Conservation (phyloP, 1,139 yeast species). For the Pichia sorboxylosa region DNA sequence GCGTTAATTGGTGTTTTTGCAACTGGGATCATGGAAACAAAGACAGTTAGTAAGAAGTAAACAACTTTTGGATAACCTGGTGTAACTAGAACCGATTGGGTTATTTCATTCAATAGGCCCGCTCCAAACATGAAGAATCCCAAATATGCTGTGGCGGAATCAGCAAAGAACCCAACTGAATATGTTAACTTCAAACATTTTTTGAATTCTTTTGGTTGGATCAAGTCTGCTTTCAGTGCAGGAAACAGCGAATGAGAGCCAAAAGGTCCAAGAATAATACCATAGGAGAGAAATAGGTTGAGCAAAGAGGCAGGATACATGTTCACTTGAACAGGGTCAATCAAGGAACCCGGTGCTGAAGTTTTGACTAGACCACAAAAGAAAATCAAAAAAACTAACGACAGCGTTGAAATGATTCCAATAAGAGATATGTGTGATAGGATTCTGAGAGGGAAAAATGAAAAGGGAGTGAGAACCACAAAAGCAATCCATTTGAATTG, state of each 20-base stretch:
- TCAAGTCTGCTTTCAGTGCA: slow-evolving; percentile 45
- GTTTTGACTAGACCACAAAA: slow-evolving; percentile 34
- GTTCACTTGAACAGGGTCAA: slow-evolving; percentile 30
- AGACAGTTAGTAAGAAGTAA: slow-evolving; percentile 36
- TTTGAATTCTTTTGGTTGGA: slow-evolving; percentile 33
- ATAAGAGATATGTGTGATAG: slow-evolving; percentile 37
- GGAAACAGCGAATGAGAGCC: slow-evolving; percentile 57
- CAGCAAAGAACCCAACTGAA: slow-evolving; percentile 38
- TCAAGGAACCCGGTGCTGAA: slow-evolving; percentile 37
- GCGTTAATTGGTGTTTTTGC: slow-evolving; percentile 53
- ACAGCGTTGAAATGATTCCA: slow-evolving; percentile 38
- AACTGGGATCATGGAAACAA: slow-evolving; percentile 43
- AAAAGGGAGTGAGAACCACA: slow-evolving; percentile 31
- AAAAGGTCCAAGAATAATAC: slow-evolving; percentile 50
- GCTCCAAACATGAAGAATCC: slow-evolving; percentile 51
- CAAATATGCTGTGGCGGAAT: slow-evolving; percentile 41
- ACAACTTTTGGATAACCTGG: slow-evolving; percentile 42
- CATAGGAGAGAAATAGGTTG: slow-evolving; percentile 39
- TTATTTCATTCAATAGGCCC: slow-evolving; percentile 41
- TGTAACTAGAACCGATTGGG: slow-evolving; percentile 39
- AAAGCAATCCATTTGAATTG: slow-evolving; percentile 32
- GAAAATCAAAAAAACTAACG: slow-evolving; percentile 29
- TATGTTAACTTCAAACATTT: slow-evolving; percentile 26
- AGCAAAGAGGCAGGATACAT: slow-evolving; percentile 33
- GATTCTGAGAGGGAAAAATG: slow-evolving; percentile 36